Evolutionary conservation across 192 early-diverging fungal genomes (phyloP).

Genomic region (Coemansia sp.): DNA sequence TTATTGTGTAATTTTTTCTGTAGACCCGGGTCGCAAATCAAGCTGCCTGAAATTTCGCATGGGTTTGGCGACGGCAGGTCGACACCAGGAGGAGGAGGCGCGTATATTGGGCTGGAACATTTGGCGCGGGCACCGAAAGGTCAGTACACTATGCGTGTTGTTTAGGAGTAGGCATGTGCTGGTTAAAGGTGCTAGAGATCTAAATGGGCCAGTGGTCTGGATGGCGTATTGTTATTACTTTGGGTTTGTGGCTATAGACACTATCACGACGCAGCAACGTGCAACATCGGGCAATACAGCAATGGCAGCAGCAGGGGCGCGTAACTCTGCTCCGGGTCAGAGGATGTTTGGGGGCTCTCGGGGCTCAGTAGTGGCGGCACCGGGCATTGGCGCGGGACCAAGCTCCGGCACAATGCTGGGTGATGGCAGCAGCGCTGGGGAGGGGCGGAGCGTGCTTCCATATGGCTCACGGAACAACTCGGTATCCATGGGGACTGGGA

Average conservation of each 20-base stretch:
- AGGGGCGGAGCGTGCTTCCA: not conserved
- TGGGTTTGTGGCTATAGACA: not conserved
- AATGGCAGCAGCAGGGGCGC: slow-evolving; percentile 2
- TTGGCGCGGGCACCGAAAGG: slow-evolving; percentile 14
- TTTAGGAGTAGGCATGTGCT: too few species aligned
- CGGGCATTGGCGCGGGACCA: not conserved
- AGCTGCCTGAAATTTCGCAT: slow-evolving; percentile 16
- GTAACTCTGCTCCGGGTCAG: not conserved
- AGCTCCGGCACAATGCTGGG: not conserved
- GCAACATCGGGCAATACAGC: not conserved
- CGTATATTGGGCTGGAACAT: slow-evolving; percentile 29
- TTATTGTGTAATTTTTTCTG: not conserved
- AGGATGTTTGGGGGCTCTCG: slow-evolving; percentile 6
- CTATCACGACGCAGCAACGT: not conserved
- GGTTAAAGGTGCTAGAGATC: too few species aligned
- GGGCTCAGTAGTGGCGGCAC: not conserved
- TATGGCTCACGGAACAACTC: not conserved
- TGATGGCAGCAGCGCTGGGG: not conserved
- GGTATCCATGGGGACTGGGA: not conserved
- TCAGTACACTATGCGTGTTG: not conserved
- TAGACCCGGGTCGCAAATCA: slow-evolving; percentile 39
- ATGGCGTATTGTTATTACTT: not conserved
- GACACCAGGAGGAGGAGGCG: not conserved
- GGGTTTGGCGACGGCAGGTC: not conserved
- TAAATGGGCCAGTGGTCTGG: too few species aligned